Base-by-base conservation (phyloP, 257 asterid genomes). In the Rehmannia glutinosa region DNA sequence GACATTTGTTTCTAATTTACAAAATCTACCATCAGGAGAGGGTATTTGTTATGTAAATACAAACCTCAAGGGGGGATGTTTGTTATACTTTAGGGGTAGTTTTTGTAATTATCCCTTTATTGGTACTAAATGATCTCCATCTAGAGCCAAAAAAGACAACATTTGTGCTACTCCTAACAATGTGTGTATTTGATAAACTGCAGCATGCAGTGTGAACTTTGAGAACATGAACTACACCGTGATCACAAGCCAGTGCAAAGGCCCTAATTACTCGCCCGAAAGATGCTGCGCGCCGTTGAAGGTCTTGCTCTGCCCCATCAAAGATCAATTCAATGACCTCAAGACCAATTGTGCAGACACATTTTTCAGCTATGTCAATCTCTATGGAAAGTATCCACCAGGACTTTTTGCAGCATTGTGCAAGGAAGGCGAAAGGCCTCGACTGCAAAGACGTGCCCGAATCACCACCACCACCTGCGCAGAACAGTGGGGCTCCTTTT, bases 211-310 rank as follows among this genome's bases (percentile, higher is more conserved):
- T 0, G 74, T 92, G 68, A 82, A 92, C 72, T 77, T 92, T 52
- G 89, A 83, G 78, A 68, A 64, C 45, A 77, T 84, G 77, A 92
- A 92, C 85, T 92, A 87, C 80, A 87, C 97, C 2, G 76, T 87
- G 67, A 80, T 92, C 3, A 89, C 96, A 15, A 89, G 97, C 80
- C 90, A 82, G 43, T 92, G 98, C 86, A 92, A 89, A 63, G 96
- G 98, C 25, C 98, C 98, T 0, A 78, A 89, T 6, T 92, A 87
- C 88, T 23, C 77, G 0, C 64, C 74, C 0, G 82, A 78, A 6
- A 39, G 81, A 10, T 89, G 98, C 27, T 92, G 98, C 75, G 30
- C 58, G 0, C 86, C 96, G 0, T 77, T 89, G 38, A 83, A 83
- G 81, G 68, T 77, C 64, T 57, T 92, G 28, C 68, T 84, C 6